A percentile compares a stretch with the other conserved stretches of the same genome.
Conservation (phyloP, 192 early-diverging fungal genomes). For the Coemansia sp. region DNA sequence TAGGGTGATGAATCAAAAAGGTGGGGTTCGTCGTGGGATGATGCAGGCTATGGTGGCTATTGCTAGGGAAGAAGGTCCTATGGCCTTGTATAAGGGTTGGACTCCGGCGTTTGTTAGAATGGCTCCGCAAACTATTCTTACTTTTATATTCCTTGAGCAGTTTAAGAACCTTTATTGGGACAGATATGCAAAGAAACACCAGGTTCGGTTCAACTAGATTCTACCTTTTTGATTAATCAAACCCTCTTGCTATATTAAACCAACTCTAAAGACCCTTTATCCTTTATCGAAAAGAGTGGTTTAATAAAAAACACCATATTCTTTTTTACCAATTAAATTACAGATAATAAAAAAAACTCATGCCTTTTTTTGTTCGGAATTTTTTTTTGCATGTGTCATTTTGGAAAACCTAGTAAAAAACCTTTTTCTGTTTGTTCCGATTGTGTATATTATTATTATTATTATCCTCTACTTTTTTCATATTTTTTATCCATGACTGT, state of each 20-base stretch:
- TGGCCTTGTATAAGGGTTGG: slow-evolving; percentile 81
- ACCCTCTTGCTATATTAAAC: too few species aligned
- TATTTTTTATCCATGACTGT: neutral
- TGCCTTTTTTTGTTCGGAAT: neutral
- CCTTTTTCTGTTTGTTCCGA: neutral
- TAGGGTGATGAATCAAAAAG: slow-evolving; percentile 69
- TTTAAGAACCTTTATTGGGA: slow-evolving; percentile 54
- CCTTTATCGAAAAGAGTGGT: too few species aligned
- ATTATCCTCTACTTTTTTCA: neutral
- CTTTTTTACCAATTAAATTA: too few species aligned
- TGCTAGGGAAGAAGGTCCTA: slow-evolving; percentile 61
- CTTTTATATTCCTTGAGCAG: slow-evolving; percentile 79
- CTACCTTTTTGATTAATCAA: too few species aligned
- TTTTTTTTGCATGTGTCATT: slow-evolving; percentile 3
- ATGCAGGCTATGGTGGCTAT: slow-evolving; percentile 54
- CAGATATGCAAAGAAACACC: slow-evolving; percentile 18
- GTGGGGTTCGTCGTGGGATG: slow-evolving; percentile 22
- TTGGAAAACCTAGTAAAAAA: too few species aligned
- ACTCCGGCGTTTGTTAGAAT: slow-evolving; percentile 75
- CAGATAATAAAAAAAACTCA: too few species aligned
- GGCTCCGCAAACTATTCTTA: slow-evolving; percentile 81
- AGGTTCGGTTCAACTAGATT: slow-evolving; percentile 36
- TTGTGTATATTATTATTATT: neutral
- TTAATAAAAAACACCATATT: too few species aligned
- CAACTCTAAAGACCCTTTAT: too few species aligned